Base-by-base conservation (phyloP, 2,329 filamentous ascomycete species). In the Pseudogymnoascus sp. region DNA sequence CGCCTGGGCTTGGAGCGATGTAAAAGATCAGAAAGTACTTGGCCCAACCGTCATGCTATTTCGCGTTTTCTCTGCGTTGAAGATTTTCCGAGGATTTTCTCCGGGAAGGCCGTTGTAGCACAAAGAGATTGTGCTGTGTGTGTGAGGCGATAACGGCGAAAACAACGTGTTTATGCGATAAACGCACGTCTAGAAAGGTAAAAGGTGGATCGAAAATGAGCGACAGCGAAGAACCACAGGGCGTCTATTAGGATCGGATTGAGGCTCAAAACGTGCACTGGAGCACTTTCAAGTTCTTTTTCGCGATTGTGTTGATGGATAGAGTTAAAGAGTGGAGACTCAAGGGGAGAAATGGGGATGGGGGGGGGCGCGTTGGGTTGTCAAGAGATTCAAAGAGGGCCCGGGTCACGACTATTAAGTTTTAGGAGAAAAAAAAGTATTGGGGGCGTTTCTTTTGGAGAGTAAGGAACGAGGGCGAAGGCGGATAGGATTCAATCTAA, bases 51-150 rank as follows among this genome's bases (percentile, higher is more conserved):
- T 37, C 59, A 60, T 60, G 59, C 59, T 42, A 56, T 56, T 56
- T 34, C 50, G 50, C 50, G 50, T 56, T 60, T 60, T 60, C 59
- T 40, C 16, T 60, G 34, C 18, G 34, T 60, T 42, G 59, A 60
- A 60, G 59, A 60, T 60, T 60, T 60, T 60, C 34, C 59, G 59
- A 60, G 37, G 59, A 60, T 60, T 60, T 60, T 60, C 37, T 60
- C 34, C 59, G 34, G 59, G 37, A 42, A 60, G 56, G 18, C 59
- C 23, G 28, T 38, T 16, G 59, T 42, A 3, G 18, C 37, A 38
- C 37, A 38, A 60, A 18, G 59, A 60, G 34, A 38, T 38, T 38
- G 34, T 36, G 53, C 23, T 38, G 34, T 36, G 53, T 40, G 59
- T 40, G 59, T 60, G 59, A 28, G 37, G 59, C 59, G 59, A 60